A percentile compares a stretch with the other conserved stretches of the same genome.
These are phyloP conservation scores for Paxillus involutus DNA, from an alignment of 768 basidiomycete genomes.

Conservation along the genomic window DNA sequence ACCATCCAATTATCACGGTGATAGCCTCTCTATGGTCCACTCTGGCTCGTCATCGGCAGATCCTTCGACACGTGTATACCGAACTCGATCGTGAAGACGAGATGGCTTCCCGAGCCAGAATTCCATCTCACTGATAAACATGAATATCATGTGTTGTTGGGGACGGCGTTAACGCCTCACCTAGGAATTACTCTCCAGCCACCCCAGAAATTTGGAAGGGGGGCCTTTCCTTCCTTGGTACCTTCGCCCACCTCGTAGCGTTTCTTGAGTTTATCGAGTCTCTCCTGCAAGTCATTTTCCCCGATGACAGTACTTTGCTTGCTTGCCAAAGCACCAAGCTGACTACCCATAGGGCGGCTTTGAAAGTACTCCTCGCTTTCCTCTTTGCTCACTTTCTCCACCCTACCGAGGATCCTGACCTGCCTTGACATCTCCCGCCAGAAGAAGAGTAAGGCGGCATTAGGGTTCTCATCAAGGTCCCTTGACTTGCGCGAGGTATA, in stretches of 20 bases:
- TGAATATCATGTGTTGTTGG: constrained; percentile 5
- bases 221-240: constrained; percentile 48
- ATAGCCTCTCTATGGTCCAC: constrained; percentile 81
- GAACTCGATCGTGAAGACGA: constrained; percentile 87
- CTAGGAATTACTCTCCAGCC: constrained; percentile 93
- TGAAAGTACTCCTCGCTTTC: constrained; percentile 86
- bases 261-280: constrained; percentile 57
- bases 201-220: constrained; percentile 92
- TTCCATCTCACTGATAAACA: constrained; percentile 75
- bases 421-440: constrained; percentile 84
- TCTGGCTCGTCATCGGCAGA: constrained; percentile 46
- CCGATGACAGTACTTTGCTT: constrained; percentile 78
- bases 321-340: constrained; percentile 93
- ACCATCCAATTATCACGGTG: constrained; percentile 49
- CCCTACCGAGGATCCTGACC: constrained; percentile 82
- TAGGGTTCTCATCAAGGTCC: constrained; percentile 76
- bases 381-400: constrained; percentile 69
- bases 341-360: constrained; percentile 78
- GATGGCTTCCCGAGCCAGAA: constrained; percentile 99
- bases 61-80: constrained; percentile 59
- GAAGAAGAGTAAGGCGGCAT: constrained; percentile 85
- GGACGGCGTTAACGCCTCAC: constrained; percentile 37
- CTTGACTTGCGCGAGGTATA: constrained; percentile 90
- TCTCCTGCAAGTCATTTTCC: constrained; percentile 66
- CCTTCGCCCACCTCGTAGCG: constrained; percentile 52